Percentiles rank a stretch among this genome's conserved stretches.
Conservation (phyloP, 177 flowering plant genomes). For the Telopea speciosissima region DNA sequence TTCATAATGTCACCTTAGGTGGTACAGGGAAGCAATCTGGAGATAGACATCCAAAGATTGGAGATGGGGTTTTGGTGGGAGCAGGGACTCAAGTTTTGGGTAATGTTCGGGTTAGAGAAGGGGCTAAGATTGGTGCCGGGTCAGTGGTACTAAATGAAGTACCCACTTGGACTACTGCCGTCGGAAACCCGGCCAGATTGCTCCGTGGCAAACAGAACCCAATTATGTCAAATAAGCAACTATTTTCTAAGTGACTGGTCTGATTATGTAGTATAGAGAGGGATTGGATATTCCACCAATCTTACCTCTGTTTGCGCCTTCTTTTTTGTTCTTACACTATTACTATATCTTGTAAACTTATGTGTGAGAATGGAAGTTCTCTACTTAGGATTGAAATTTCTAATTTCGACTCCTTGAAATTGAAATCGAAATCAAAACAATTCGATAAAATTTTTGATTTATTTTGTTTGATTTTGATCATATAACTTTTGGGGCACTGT, state of each 20-base stretch:
- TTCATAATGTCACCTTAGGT: conserved; percentile 85
- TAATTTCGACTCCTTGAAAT: too few relatives aligned
- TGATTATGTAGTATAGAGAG: conserved; percentile 63
- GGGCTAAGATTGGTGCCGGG: conserved; percentile 95
- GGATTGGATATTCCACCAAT: neutral
- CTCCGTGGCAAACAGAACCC: conserved; percentile 77
- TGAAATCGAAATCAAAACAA: too few relatives aligned
- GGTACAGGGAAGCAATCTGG: conserved; percentile 82
- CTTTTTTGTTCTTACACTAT: too few relatives aligned
- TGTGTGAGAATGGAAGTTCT: too few relatives aligned
- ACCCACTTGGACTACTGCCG: conserved; percentile 74
- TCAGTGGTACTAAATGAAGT: conserved; percentile 85
- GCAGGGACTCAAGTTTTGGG: conserved; percentile 84
- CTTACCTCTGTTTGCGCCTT: too few relatives aligned
- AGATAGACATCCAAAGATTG: conserved; percentile 88
- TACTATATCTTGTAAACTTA: too few relatives aligned
- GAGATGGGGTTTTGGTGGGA: conserved; percentile 83
- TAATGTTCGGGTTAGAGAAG: conserved; percentile 74
- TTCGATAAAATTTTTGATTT: too few relatives aligned
- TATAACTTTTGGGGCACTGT: too few relatives aligned
- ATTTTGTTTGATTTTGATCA: too few relatives aligned
- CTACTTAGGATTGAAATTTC: too few relatives aligned
- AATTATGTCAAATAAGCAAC: conserved; percentile 47
- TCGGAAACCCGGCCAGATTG: conserved; percentile 82
- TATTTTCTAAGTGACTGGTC: conserved; percentile 65